Conservation (phyloP, 331 rosid species). For the Quercus lobata region DNA sequence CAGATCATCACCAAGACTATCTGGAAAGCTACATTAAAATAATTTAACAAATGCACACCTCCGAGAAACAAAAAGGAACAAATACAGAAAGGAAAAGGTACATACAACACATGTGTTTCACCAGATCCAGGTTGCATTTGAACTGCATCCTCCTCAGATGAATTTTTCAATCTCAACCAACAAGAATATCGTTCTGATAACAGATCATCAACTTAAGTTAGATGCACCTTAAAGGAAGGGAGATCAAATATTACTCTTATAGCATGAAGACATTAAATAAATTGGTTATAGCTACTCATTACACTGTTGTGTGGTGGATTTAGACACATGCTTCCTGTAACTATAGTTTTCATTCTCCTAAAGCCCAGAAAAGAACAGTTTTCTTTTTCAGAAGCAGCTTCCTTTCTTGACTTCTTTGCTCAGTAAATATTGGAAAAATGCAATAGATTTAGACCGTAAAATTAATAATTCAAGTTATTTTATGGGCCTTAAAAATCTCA, state of each 20-base stretch:
- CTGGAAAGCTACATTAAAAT: constrained; percentile 26
- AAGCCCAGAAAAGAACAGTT: too few species aligned
- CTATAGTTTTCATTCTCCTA: too few species aligned
- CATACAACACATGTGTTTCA: constrained; percentile 27
- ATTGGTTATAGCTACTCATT: not conserved
- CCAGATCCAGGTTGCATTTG: constrained; percentile 31
- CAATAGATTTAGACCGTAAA: too few species aligned
- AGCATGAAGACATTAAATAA: not conserved
- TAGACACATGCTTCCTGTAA: too few species aligned
- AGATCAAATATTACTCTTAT: not conserved
- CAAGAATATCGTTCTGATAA: constrained; percentile 28
- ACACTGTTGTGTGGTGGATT: not conserved
- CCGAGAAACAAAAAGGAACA: not conserved
- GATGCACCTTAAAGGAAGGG: not conserved
- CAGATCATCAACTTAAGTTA: not conserved
- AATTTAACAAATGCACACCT: not conserved
- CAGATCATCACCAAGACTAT: constrained; percentile 25
- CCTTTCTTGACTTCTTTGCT: too few species aligned
- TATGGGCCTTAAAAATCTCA: too few species aligned
- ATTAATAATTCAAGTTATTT: too few species aligned
- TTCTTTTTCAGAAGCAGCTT: too few species aligned
- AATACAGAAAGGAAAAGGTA: not conserved
- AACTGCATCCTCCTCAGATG: constrained; percentile 24
- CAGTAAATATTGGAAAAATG: too few species aligned
- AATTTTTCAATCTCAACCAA: constrained; percentile 31